Conservation (phyloP, 805 yeast species). For the Blastobotrys terrestris region DNA sequence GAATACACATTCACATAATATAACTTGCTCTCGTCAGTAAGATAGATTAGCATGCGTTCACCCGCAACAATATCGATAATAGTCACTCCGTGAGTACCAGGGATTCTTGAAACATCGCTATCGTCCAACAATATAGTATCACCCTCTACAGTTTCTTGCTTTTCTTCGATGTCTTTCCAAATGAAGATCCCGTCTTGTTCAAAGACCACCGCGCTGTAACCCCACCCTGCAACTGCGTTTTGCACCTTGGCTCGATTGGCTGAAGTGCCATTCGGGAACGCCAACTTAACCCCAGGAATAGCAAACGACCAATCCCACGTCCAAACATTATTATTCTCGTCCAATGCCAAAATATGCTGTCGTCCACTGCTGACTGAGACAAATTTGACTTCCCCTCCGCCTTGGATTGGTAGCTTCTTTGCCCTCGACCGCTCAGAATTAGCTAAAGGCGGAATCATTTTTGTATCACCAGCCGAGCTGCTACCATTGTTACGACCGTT, state of each 20-base stretch:
- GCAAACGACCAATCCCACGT: slow-evolving; percentile 48
- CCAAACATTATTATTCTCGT: slow-evolving; percentile 43
- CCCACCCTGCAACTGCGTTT: slow-evolving; percentile 63
- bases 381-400: slow-evolving; percentile 26
- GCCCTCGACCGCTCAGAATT: slow-evolving; percentile 1
- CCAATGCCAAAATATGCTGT: slow-evolving; percentile 56
- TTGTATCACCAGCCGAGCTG: background rate
- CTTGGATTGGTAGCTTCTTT: slow-evolving; percentile 1
- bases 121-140: slow-evolving; percentile 2
- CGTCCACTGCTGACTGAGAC: slow-evolving; percentile 56
- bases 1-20: slow-evolving; percentile 32
- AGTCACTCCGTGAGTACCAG: slow-evolving; percentile 10
- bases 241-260: slow-evolving; percentile 6
- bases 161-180: slow-evolving; percentile 42
- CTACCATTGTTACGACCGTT: background rate
- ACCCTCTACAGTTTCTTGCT: slow-evolving; percentile 24
- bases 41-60: slow-evolving; percentile 44
- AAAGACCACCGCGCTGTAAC: slow-evolving; percentile 45
- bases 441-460: slow-evolving; percentile 4
- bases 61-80: slow-evolving; percentile 53
- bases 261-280: slow-evolving; percentile 10
- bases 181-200: slow-evolving; percentile 48
- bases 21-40: slow-evolving; percentile 41
- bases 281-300: slow-evolving; percentile 12
- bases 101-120: slow-evolving; percentile 6